Evolutionary conservation across 768 basidiomycete genomes (phyloP), one percentile per base, ranked within the genome.

Genomic region (Tricholoma flavovirens): DNA sequence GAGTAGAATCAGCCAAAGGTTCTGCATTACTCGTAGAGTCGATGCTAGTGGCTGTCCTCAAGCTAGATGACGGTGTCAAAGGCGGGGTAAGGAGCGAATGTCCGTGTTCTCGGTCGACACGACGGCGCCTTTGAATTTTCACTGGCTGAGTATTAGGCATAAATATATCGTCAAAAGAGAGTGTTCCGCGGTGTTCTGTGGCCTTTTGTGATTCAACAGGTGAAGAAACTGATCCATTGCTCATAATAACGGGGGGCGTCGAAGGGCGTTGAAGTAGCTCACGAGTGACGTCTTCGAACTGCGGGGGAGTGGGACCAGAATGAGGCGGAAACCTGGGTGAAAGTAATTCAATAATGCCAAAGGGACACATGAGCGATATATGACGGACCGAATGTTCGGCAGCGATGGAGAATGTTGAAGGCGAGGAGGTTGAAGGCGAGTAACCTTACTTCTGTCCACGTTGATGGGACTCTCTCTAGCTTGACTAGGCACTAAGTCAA

Each of bases 381-480:
- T 5, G 33, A 66, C 75, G 56, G 49, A 85, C 85, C 84, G 81
- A 59, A 88, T 75, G 66, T 87, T 87, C 8, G 87, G 87, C 62
- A 87, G 75, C 11, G 87, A 88, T 8, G 86, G 85, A 5, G 85
- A 83, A 52, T 82, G 81, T 54, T 83, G 83, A 35, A 84, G 73
- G 45, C 80, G 79, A 15, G 77, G 75, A 49, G 78, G 78, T 59
- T 75, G 75, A 45, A 29, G 53, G 49, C 60, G 58, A 46, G 55
- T 26, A 56, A 32, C 48, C 62, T 67, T 59, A 56, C 26, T 32
- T 55, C 45, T 57, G 53, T 38, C 21, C 30, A 32, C 30, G 30
- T 32, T 32, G 3, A 32, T 32, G 53, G 54, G 22, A 51, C 56
- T 6, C 51, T 66, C 54, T 65, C 59, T 57, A 64, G 65, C 54